A percentile compares a stretch with the other conserved stretches of the same genome.
Evolutionary conservation across 148 eudicot genomes (phyloP).

Genomic region (Euryodendron excelsum): DNA sequence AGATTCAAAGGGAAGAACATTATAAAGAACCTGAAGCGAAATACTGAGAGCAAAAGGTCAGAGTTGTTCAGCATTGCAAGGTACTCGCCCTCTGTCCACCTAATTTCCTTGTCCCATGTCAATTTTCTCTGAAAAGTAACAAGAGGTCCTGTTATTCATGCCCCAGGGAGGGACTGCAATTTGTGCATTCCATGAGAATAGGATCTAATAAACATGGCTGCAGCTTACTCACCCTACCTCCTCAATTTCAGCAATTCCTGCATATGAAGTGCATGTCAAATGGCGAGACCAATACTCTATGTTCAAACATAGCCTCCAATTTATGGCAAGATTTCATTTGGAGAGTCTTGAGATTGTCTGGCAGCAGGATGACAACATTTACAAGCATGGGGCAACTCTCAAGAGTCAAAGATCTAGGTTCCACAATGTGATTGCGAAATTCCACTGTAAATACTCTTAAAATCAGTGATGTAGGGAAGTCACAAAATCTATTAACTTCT

Average conservation of each 20-base stretch:
- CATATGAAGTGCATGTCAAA: background rate
- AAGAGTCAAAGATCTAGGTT: background rate
- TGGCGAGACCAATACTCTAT: background rate
- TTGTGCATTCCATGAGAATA: background rate
- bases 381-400: conserved; percentile 14
- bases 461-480: background rate
- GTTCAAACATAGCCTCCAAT: conserved; percentile 1
- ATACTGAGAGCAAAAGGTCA: background rate
- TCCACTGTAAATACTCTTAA: background rate
- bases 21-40: background rate
- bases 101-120: background rate
- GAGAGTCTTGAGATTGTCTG: background rate
- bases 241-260: conserved; percentile 2
- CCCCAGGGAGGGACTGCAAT: too few species aligned
- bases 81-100: background rate
- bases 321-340: conserved; percentile 15
- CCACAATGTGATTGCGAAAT: background rate
- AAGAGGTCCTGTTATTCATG: too few species aligned
- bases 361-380: background rate
- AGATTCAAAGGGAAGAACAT: background rate
- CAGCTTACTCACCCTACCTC: too few species aligned
- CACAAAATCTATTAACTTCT: background rate
- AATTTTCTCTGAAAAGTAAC: too few species aligned
- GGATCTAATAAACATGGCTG: too few species aligned
- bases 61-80: background rate